phyloP scores from a whole-genome alignment of 805 yeast genomes.

The Yamadazyma scolyti region DNA sequence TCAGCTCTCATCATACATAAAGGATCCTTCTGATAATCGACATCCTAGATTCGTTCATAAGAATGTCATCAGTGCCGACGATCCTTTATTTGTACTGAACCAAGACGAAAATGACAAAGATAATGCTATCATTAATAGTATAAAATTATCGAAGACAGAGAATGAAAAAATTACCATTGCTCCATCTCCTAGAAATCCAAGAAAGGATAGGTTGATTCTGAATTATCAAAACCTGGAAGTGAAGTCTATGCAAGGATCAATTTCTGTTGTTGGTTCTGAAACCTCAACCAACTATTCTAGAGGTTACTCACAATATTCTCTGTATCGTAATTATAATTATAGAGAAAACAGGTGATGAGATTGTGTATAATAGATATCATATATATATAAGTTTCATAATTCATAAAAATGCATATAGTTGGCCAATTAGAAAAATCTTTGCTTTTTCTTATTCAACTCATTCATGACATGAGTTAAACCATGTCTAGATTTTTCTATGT shows the following conservation, averaged over 20 bases:
- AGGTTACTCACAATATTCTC: too few relatives aligned
- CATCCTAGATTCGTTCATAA: conserved; percentile 10
- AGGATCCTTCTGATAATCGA: conserved; percentile 7
- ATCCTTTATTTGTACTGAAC: conserved; percentile 8
- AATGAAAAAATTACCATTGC: conserved; percentile 2
- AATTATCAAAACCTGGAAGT: conserved; percentile 10
- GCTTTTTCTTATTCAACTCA: conserved; percentile 33
- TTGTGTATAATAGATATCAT: too few relatives aligned
- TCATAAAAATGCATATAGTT: neutral
- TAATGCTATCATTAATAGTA: conserved; percentile 5
- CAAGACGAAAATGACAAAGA: too few relatives aligned
- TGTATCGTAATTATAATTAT: too few relatives aligned
- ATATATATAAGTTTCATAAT: too few relatives aligned
- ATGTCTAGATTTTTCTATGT: conserved; percentile 58
- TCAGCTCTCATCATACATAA: conserved; percentile 19
- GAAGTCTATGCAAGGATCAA: conserved; percentile 19
- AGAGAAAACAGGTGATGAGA: too few relatives aligned
- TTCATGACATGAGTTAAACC: conserved; percentile 82
- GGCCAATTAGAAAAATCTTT: neutral
- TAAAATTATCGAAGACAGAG: conserved; percentile 1
- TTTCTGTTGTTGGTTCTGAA: conserved; percentile 8
- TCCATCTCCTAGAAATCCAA: neutral
- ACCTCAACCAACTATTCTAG: conserved; percentile 8
- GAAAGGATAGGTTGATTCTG: neutral
- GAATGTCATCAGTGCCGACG: conserved; percentile 10